Evolutionary conservation across 495 filamentous ascomycete genomes (phyloP).

Genomic region (Staphylotrichum tortipilum): DNA sequence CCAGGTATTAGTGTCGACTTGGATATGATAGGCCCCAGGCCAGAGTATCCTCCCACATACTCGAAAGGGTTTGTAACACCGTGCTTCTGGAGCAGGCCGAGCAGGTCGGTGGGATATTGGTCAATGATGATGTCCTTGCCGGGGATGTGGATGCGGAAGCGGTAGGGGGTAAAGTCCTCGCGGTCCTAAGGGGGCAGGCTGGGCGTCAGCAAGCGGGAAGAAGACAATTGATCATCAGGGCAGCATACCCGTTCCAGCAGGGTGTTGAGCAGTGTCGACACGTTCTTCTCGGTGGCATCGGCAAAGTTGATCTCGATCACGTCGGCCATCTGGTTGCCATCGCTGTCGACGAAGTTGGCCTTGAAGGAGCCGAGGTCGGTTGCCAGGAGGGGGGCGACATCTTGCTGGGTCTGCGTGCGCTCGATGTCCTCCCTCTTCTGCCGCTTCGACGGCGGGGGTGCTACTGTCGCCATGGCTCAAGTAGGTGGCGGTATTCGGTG

Average conservation of each 20-base stretch:
- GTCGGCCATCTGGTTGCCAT: constrained; percentile 52
- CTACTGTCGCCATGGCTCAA: constrained; percentile 68
- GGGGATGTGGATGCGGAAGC: constrained; percentile 64
- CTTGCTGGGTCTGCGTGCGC: constrained; percentile 64
- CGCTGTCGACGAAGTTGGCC: constrained; percentile 80
- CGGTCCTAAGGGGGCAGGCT: constrained; percentile 43
- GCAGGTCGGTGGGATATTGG: constrained; percentile 55
- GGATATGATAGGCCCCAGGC: background rate
- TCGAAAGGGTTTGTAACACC: constrained; percentile 43
- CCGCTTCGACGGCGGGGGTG: constrained; percentile 86
- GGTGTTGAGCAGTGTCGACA: constrained; percentile 85
- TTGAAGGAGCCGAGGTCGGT: constrained; percentile 69
- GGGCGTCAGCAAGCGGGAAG: background rate
- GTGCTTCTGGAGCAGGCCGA: constrained; percentile 39
- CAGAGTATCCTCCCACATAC: background rate
- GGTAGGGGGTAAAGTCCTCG: constrained; percentile 78
- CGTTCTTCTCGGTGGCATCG: constrained; percentile 80
- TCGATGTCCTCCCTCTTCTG: constrained; percentile 70
- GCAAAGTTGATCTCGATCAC: constrained; percentile 74
- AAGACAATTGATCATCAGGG: background rate
- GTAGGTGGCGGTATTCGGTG: background rate
- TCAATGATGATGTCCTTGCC: constrained; percentile 57
- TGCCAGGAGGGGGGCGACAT: constrained; percentile 58
- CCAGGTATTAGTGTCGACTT: background rate
- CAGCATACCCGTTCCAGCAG: constrained; percentile 67